Base-by-base conservation (phyloP, 1,139 yeast genomes). In the Yamadazyma sp. region DNA sequence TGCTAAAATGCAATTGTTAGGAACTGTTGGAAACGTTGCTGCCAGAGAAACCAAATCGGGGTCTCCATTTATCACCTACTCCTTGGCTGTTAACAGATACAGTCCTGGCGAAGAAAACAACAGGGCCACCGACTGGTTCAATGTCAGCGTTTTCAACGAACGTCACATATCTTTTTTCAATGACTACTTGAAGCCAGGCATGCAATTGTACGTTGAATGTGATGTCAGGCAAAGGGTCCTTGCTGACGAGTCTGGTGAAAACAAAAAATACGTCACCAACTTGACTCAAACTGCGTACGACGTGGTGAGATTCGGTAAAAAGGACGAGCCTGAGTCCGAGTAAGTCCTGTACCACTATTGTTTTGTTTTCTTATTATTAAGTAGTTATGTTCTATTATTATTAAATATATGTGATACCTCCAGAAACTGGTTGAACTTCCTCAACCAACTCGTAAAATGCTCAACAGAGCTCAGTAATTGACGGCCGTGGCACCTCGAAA, bases 1-100 rank as follows among this genome's bases (percentile, higher is more conserved):
- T 49, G 77, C 77, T 47, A 66, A 62, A 44, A 64, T 68, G 58
- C 70, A 64, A 51, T 58, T 72, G 46, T 53, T 69, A 37, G 77
- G 77, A 17, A 59, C 67, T 22, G 74, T 72, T 17, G 77, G 76
- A 14, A 56, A 46, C 40, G 62, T 71, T 40, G 54, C 61, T 37
- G 51, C 59, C 44, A 66, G 59, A 48, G 75, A 70, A 57, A 62
- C 72, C 45, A 62, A 57, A 41, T 64, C 60, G 40, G 74, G 73
- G 28, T 50, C 47, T 33, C 68, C 65, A 43, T 71, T 62, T 53
- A 58, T 69, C 53, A 61, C 57, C 41, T 72, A 72, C 55, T 62
- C 73, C 12, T 64, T 72, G 45, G 77, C 76, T 10, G 77, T 72
- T 26, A 62, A 67, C 58, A 61, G 62, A 54, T 68, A 49, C 54